A percentile compares a stretch with the other conserved stretches of the same genome.
phyloP scores from a whole-genome alignment of 495 filamentous ascomycete species.

The Daldinia bambusicola region DNA sequence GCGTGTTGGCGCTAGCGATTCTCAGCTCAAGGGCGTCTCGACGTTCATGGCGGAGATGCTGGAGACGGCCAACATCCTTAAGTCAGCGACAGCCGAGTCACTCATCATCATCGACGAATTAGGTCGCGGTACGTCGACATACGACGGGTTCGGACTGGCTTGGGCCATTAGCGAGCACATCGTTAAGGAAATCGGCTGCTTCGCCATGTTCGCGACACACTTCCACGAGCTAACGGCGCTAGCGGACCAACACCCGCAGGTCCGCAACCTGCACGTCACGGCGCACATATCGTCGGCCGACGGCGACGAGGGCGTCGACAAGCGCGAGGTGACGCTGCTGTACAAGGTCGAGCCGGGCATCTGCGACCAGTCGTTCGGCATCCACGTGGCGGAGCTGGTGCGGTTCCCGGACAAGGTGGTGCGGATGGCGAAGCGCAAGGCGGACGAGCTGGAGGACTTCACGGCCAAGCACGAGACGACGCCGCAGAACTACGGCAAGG shows the following conservation, averaged over 20 bases:
- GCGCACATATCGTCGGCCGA: slow-evolving; percentile 76
- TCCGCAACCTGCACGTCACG: slow-evolving; percentile 94
- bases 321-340: slow-evolving; percentile 90
- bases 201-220: slow-evolving; percentile 94
- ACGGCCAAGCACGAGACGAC: slow-evolving; percentile 73
- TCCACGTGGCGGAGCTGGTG: slow-evolving; percentile 97
- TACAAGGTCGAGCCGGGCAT: slow-evolving; percentile 96
- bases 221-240: slow-evolving; percentile 98
- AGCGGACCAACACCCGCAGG: slow-evolving; percentile 82
- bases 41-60: slow-evolving; percentile 99
- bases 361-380: slow-evolving; percentile 97
- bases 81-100: slow-evolving; percentile 91
- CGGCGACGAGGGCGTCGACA: slow-evolving; percentile 50
- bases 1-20: slow-evolving; percentile 93
- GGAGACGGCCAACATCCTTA: slow-evolving; percentile 97
- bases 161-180: slow-evolving; percentile 99
- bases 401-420: slow-evolving; percentile 98
- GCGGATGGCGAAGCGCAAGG: slow-evolving; percentile 97
- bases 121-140: slow-evolving; percentile 96
- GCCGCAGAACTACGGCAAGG: slow-evolving; percentile 70
- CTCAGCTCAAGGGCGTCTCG: slow-evolving; percentile 95
- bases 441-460: slow-evolving; percentile 97
- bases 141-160: slow-evolving; percentile 97
- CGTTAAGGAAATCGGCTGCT: slow-evolving; percentile 91
- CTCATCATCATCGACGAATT: slow-evolving; percentile 99